Evolutionary conservation across 208 protist genomes (phyloP), one percentile per base, ranked within the genome.

Genomic region (Porcisia hertigi): DNA sequence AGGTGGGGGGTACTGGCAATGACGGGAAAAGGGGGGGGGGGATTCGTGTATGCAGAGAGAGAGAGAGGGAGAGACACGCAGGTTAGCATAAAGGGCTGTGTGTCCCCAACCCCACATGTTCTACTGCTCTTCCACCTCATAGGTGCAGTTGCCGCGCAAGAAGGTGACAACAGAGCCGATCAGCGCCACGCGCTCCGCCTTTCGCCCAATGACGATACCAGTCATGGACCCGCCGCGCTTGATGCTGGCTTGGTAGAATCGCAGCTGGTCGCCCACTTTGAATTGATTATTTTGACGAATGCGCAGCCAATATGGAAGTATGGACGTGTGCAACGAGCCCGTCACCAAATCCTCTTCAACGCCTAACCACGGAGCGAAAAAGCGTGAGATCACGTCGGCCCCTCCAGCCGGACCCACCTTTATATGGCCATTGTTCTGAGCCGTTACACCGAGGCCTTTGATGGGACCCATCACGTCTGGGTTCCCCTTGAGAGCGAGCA

Each of bases 321-420:
- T 64, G 18, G 73, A 57, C 41, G 77, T 85, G 78, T 87, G 69
- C 72, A 82, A 66, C 43, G 83, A 82, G 67, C 88, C 87, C 11
- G 91, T 89, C 30, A 95, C 91, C 25, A 87, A 82, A 73, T 95
- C 91, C 82, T 95, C 91, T 0, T 80, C 75, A 18, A 92, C 70
- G 65, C 91, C 88, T 59, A 84, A 59, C 84, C 86, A 91, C 66
- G 89, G 89, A 54, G 85, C 81, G 65, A 95, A 95, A 82, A 92
- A 87, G 73, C 91, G 88, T 30, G 91, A 91, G 30, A 92, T 66
- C 34, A 93, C 75, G 16, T 92, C 80, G 16, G 82, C 52, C 55
- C 76, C 73, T 58, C 71, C 71, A 23, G 83, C 79, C 12, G 66
- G 65, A 2, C 79, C 86, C n/a, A 52, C 60, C 34, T n/a, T 73